A percentile compares a stretch with the other conserved stretches of the same genome.
These are phyloP conservation scores for Aspergillus asperescens DNA, from an alignment of 495 filamentous ascomycete genomes.

Conservation along the genomic window DNA sequence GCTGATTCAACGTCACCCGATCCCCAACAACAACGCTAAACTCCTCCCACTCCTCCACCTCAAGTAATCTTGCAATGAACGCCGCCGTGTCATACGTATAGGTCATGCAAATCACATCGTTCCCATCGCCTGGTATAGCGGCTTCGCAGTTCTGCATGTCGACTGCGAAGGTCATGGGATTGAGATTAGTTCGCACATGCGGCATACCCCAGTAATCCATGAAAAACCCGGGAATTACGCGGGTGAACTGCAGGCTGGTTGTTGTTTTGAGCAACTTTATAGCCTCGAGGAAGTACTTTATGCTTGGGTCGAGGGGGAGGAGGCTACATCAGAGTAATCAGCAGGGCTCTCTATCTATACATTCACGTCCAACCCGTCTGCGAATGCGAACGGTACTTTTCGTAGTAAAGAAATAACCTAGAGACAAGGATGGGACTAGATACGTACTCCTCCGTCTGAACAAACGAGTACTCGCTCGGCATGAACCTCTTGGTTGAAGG, in stretches of 20 bases:
- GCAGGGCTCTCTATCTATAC: no score
- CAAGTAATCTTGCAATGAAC: conserved; percentile 44
- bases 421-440: not conserved
- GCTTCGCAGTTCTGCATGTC: conserved; percentile 43
- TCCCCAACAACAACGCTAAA: conserved; percentile 43
- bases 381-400: no score
- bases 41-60: conserved; percentile 43
- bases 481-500: conserved; percentile 42
- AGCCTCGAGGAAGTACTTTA: conserved; percentile 32
- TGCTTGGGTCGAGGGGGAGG: conserved; percentile 32
- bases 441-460: conserved; percentile 33
- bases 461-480: conserved; percentile 45
- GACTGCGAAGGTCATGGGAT: conserved; percentile 38
- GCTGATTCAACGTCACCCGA: conserved; percentile 43
- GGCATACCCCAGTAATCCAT: conserved; percentile 54
- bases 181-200: conserved; percentile 35
- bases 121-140: conserved; percentile 49
- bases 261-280: conserved; percentile 25
- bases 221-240: conserved; percentile 47
- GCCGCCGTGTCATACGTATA: conserved; percentile 49
- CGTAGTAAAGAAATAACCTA: no score
- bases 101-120: conserved; percentile 45
- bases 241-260: conserved; percentile 41
- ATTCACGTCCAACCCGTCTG: no score
- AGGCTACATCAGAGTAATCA: conserved; percentile 18